Conservation (phyloP, 441 rosid genomes). For the Capsella rubella region DNA sequence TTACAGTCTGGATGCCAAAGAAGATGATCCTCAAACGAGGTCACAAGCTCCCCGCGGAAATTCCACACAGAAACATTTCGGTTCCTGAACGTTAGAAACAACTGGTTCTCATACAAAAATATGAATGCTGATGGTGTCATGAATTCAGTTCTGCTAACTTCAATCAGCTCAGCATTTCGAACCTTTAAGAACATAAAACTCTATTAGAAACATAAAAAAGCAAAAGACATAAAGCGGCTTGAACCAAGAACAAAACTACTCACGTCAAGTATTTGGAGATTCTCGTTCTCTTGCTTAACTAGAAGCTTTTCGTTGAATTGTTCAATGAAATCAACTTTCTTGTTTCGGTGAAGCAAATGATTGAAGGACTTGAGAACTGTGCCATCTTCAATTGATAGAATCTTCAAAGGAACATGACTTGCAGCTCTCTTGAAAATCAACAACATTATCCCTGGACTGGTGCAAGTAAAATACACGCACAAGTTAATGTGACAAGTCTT, state of each 20-base stretch:
- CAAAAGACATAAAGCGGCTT: neutral
- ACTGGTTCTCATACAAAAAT: slow-evolving; percentile 66
- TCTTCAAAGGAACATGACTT: slow-evolving; percentile 61
- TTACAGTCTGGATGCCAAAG: slow-evolving; percentile 97
- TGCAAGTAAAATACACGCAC: slow-evolving; percentile 23
- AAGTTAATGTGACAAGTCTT: slow-evolving; percentile 19
- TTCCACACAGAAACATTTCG: slow-evolving; percentile 93
- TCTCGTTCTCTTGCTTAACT: slow-evolving; percentile 70
- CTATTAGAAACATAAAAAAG: slow-evolving; percentile 28
- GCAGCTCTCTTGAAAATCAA: slow-evolving; percentile 57
- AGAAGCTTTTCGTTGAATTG: slow-evolving; percentile 70
- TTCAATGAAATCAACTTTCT: slow-evolving; percentile 69
- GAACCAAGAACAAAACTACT: slow-evolving; percentile 29
- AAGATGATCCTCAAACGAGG: slow-evolving; percentile 74
- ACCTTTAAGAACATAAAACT: slow-evolving; percentile 47
- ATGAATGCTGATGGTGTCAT: slow-evolving; percentile 72
- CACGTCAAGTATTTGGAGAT: slow-evolving; percentile 72
- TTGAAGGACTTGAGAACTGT: slow-evolving; percentile 60
- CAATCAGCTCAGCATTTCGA: slow-evolving; percentile 57
- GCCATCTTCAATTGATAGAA: slow-evolving; percentile 68
- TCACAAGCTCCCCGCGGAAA: slow-evolving; percentile 72
- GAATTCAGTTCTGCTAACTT: slow-evolving; percentile 65
- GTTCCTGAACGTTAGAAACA: slow-evolving; percentile 64
- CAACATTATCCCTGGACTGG: slow-evolving; percentile 70
- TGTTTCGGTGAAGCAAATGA: slow-evolving; percentile 62